Percentiles rank a stretch among this genome's conserved stretches.
Conservation (phyloP, 2,329 filamentous ascomycete genomes). For the Fusarium nygamai region DNA sequence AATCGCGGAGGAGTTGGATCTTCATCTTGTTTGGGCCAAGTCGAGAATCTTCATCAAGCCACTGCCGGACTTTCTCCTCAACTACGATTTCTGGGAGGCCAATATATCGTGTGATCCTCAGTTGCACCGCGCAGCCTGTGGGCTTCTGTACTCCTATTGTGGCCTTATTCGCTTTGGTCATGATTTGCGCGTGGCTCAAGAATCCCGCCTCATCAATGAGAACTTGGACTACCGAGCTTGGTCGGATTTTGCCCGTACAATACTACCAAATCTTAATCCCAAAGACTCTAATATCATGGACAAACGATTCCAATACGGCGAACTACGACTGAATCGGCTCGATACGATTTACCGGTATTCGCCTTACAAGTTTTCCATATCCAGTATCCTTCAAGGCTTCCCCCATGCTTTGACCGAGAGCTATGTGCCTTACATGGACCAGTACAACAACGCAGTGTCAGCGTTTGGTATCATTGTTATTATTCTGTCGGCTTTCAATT, state of each 20-base stretch:
- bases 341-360: conserved; percentile 2
- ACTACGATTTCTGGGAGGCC: conserved; percentile 1
- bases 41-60: not conserved
- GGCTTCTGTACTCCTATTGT: not conserved
- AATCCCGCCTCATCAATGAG: not conserved
- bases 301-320: not conserved
- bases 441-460: not conserved
- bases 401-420: not conserved
- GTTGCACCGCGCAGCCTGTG: not conserved
- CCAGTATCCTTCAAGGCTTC: not conserved
- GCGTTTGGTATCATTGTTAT: not conserved
- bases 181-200: not conserved
- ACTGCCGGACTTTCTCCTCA: not conserved
- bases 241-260: not conserved
- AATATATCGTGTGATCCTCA: not conserved
- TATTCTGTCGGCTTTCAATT: not conserved
- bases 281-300: not conserved
- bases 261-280: not conserved
- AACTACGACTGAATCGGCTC: not conserved
- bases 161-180: not conserved
- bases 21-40: conserved; percentile 1
- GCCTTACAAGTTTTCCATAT: not conserved
- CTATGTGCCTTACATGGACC: conserved; percentile 4
- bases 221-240: not conserved
- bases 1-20: not conserved